Evolutionary conservation across 148 eudicot genomes (phyloP).

Genomic region (Rhododendron vialii): DNA sequence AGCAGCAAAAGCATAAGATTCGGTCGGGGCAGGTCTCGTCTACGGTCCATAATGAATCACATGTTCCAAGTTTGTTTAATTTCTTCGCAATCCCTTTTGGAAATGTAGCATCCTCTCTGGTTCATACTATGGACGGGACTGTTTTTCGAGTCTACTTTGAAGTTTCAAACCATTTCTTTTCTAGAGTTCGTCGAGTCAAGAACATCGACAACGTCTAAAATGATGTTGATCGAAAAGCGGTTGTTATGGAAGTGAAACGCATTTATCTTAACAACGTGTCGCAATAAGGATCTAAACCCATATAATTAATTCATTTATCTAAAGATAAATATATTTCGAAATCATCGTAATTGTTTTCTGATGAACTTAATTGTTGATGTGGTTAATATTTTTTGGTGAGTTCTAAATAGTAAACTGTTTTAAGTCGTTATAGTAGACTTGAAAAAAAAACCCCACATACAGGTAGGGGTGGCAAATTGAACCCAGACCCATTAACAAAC

Average conservation of each 20-base stretch:
- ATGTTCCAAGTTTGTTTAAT: neutral
- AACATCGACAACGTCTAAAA: neutral
- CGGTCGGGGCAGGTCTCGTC: neutral
- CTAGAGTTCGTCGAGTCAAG: neutral
- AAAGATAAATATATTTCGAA: too few relatives aligned
- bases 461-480: too few relatives aligned
- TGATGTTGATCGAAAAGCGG: neutral
- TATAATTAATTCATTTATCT: too few relatives aligned
- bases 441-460: neutral
- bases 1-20: neutral
- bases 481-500: too few relatives aligned
- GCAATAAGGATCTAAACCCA: neutral
- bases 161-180: neutral
- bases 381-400: too few relatives aligned
- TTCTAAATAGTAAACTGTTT: too few relatives aligned
- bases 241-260: neutral
- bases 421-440: too few relatives aligned
- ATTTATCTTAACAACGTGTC: neutral
- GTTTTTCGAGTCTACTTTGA: neutral
- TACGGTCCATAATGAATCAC: neutral
- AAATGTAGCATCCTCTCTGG: neutral
- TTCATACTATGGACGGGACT: neutral
- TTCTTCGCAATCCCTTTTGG: neutral
- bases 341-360: too few relatives aligned
- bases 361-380: too few relatives aligned